Evolutionary conservation across 23 red algal genomes (phyloP), one percentile per base, ranked within the genome.

Genomic region (Pyropia yezoensis): DNA sequence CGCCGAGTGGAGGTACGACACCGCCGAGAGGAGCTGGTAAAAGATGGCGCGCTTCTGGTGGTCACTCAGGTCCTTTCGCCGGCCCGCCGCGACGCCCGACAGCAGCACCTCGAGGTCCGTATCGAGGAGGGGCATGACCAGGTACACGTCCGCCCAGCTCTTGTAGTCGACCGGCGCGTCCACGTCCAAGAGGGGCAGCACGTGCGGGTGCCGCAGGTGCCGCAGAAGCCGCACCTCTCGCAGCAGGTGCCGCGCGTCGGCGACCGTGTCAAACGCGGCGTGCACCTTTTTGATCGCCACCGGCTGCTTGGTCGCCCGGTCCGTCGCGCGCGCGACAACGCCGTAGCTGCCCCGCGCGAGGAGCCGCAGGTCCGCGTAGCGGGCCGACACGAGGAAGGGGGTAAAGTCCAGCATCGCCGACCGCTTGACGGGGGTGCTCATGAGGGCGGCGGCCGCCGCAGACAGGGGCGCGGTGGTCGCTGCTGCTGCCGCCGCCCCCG

Each of bases 231-330:
- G 85, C 30, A 98, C 62, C 63, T 98, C 94, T 8, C 94, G 69
- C 18, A 98, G 74, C 52, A 85, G 73, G 57, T 85, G 73, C 45
- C 80, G 30, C 34, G 86, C 73, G 57, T 87, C 88, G 45, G 73
- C 66, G 57, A 79, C 58, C 9, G 64, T 62, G 18, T 75, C 81
- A 74, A 98, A 98, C 29, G 72, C 81, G 32, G 28, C 62, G 57
- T 71, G 73, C 56, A 90, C 82, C 50, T 86, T 88, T 55, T 98
- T 98, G 26, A 98, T 90, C 8, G 94, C 94, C 30, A 91, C 85
- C 14, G 18, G 30, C 18, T 39, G n/a, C 14, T 62, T 52, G 12
- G 54, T 73, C 15, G 27, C 32, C 21, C 27, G 45, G 57, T 96
- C 76, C 18, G 47, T 27, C 23, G 79, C 83, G 33, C 57, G 52